Evolutionary conservation across 306 rosid genomes (phyloP), one percentile per base, ranked within the genome.

Genomic region (Dryas octopetala): DNA sequence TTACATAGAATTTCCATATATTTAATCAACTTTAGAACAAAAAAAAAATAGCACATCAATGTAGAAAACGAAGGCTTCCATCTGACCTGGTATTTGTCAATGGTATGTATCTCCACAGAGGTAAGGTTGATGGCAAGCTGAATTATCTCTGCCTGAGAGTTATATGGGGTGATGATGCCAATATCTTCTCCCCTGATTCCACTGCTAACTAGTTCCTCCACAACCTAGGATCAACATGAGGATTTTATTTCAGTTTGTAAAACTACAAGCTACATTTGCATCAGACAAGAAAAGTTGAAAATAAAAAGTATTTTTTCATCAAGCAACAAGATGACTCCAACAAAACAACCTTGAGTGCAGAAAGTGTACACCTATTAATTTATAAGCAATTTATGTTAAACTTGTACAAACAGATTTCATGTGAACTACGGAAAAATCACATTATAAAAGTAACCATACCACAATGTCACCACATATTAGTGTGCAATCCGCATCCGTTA

Each of bases 161-260:
- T 95, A 80, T 91, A 95, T 4, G 98, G 98, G 32, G 98, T 95
- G 62, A 95, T 95, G 79, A 95, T 74, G 76, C 98, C 98, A 75
- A 95, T 89, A 73, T 82, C 85, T 52, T 82, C 91, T 82, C 69
- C 92, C 49, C 52, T 77, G 76, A 95, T 88, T 66, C 98, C 98
- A 76, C 85, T 83, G 77, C 80, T 82, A 54, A 91, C 84, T 74
- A 95, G 78, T 73, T 83, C 93, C 70, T 84, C 84, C 13, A 92
- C 86, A 54, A 89, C 79, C 98, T 95, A 79, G 60, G 85, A 61
- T 52, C 67, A 81, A 68, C 75, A 67, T n/a, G 69, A 68, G 50
- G 26, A 75, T 63, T 49, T 9, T 65, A 43, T 68, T 53, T 66
- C 47, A 48, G 52, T 60, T 44, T 16, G 60, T 53, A 62, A 51